Evolutionary conservation across 768 basidiomycete genomes (phyloP).

Genomic region (Boletus subcaerulescens): DNA sequence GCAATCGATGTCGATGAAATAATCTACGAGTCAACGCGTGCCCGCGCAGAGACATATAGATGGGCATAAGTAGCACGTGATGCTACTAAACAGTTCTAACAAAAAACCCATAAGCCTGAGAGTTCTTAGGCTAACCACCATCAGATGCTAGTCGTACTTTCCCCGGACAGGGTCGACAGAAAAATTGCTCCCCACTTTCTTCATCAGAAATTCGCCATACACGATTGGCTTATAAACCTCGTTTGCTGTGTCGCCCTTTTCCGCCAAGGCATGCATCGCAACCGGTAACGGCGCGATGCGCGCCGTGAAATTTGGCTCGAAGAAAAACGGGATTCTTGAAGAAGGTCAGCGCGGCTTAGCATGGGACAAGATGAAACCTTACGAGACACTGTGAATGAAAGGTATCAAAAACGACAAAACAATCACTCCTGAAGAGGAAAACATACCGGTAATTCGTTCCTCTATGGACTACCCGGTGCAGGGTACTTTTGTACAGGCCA

Average conservation of each 20-base stretch:
- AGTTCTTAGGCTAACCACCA: background rate
- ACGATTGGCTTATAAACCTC: constrained; percentile 47
- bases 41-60: constrained; percentile 2
- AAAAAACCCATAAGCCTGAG: no score
- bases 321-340: constrained; percentile 85
- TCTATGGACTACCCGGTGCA: constrained; percentile 85
- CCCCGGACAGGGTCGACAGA: constrained; percentile 35
- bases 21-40: constrained; percentile 18
- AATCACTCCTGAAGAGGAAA: background rate
- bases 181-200: constrained; percentile 77
- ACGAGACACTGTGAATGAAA: constrained; percentile 60
- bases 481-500: constrained; percentile 81
- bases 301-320: constrained; percentile 85
- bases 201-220: constrained; percentile 77
- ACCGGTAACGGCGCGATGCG: constrained; percentile 62
- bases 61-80: constrained; percentile 26
- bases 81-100: background rate
- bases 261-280: constrained; percentile 40
- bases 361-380: constrained; percentile 26
- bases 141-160: constrained; percentile 25
- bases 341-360: constrained; percentile 1
- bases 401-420: constrained; percentile 5
- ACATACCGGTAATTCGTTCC: constrained; percentile 61
- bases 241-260: constrained; percentile 15
- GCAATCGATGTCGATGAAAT: constrained; percentile 25